Percentiles rank a stretch among this genome's conserved stretches.
Conservation (phyloP, 2,329 filamentous ascomycete genomes). For the Alternaria atra region DNA sequence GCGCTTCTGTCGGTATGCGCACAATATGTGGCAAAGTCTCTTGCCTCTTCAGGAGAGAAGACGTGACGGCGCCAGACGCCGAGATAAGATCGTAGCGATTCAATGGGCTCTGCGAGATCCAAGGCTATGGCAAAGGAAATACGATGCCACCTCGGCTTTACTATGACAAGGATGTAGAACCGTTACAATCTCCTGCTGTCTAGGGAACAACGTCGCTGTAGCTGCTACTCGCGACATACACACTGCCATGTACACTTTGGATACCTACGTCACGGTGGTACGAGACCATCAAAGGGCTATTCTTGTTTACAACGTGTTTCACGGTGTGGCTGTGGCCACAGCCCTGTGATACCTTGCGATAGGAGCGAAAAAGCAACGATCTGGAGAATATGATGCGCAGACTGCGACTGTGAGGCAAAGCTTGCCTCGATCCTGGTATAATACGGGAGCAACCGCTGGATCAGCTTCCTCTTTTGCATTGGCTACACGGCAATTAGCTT, state of each 20-base stretch:
- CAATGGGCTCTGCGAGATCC: neutral
- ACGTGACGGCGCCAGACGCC: neutral
- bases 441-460: constrained; percentile 14
- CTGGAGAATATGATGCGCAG: constrained; percentile 5
- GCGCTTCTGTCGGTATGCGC: constrained; percentile 17
- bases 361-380: constrained; percentile 3
- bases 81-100: constrained; percentile 3
- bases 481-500: constrained; percentile 6
- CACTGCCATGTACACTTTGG: neutral
- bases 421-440: constrained; percentile 3
- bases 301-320: neutral
- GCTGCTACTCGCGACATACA: neutral
- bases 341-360: neutral
- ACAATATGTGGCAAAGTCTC: constrained; percentile 10
- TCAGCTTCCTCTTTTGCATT: constrained; percentile 15
- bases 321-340: constrained; percentile 1
- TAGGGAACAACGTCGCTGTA: constrained; percentile 11
- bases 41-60: neutral
- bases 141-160: constrained; percentile 1
- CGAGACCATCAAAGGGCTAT: neutral
- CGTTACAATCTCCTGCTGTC: constrained; percentile 15
- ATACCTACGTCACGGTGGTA: neutral
- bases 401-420: constrained; percentile 1
- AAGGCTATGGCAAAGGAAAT: neutral
- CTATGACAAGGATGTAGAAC: constrained; percentile 4